Base-by-base conservation (phyloP, 2,329 filamentous ascomycete genomes). In the Lachnum nothofagi region DNA sequence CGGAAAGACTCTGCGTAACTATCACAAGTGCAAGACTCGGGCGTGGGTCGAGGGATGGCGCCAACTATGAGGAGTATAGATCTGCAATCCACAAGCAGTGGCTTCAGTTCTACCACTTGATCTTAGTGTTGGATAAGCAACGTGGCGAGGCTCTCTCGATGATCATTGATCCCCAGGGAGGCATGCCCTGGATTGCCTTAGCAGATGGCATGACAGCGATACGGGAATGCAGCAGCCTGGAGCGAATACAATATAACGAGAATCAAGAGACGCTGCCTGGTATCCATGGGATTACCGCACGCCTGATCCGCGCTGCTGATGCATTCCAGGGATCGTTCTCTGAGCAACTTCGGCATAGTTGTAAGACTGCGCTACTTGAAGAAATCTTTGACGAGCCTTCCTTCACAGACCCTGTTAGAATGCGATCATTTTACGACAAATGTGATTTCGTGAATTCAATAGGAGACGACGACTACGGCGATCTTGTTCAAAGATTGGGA, bases 31-130 rank as follows among this genome's bases (percentile, higher is more conserved):
- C 87, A 12, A 75, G 79, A 1, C 70, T 91, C 29, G 77, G 79
- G 38, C 81, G 80, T 46, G 74, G 72, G 24, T 71, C 80, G 8
- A 76, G 80, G 12, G 82, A 82, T 12, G 78, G 77, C 23, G 80
- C 88, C 68, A 86, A 94, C 61, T 88, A 88, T 58, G 81, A 86
- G 20, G 77, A 83, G 49, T 93, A 91, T 64, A 79, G 86, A 48
- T 72, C 75, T 27, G 83, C 88, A 25, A 83, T 85, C 45, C 86
- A 93, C 63, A 77, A 79, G 9, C 90, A 95, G 65, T 98, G 93
- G 93, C 82, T 86, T 54, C 81, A 87, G 43, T 95, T 95, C 67
- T 95, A 90, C 71, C 83, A 90, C 25, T 76, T 97, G 16, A 77
- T 95, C 16, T 76, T 87, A 10, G 91, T 95, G 64, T 72, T 98